Conservation (phyloP, 345 rosid genomes). For the Salix caprea region DNA sequence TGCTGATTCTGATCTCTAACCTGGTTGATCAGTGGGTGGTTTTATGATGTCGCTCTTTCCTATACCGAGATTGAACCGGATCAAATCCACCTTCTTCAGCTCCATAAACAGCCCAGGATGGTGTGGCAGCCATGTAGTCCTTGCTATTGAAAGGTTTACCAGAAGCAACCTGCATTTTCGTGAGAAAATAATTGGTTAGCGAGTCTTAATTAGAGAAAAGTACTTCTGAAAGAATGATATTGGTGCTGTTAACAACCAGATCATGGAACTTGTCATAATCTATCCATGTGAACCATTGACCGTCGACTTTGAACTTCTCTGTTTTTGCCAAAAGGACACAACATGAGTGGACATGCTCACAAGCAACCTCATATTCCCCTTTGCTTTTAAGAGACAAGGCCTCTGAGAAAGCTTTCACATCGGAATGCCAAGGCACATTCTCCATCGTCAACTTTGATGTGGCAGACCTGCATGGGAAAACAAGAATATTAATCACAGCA, state of each 20-base stretch:
- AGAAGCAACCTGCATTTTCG: conserved; percentile 59
- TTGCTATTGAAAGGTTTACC: conserved; percentile 69
- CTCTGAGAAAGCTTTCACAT: conserved; percentile 88
- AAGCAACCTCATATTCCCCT: conserved; percentile 92
- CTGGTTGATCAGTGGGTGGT: conserved; percentile 38
- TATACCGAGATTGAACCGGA: conserved; percentile 73
- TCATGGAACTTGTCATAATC: conserved; percentile 95
- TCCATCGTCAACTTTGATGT: conserved; percentile 97
- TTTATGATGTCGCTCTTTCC: conserved; percentile 80
- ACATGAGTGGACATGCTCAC: conserved; percentile 93
- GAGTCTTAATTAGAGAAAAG: neutral
- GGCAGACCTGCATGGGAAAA: conserved; percentile 50
- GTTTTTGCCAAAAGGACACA: conserved; percentile 91
- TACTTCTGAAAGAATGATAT: neutral
- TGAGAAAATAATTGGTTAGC: neutral
- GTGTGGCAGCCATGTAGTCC: conserved; percentile 86
- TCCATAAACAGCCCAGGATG: conserved; percentile 92
- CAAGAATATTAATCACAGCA: neutral
- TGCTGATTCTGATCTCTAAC: conserved; percentile 15
- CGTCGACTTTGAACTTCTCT: conserved; percentile 73
- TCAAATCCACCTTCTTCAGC: conserved; percentile 96
- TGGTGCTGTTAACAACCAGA: conserved; percentile 48
- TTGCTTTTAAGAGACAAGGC: conserved; percentile 65
- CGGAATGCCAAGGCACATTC: conserved; percentile 96
- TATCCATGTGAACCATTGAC: conserved; percentile 93